Evolutionary conservation across 805 yeast species (phyloP).

Genomic region (Metschnikowia santaceciliae): DNA sequence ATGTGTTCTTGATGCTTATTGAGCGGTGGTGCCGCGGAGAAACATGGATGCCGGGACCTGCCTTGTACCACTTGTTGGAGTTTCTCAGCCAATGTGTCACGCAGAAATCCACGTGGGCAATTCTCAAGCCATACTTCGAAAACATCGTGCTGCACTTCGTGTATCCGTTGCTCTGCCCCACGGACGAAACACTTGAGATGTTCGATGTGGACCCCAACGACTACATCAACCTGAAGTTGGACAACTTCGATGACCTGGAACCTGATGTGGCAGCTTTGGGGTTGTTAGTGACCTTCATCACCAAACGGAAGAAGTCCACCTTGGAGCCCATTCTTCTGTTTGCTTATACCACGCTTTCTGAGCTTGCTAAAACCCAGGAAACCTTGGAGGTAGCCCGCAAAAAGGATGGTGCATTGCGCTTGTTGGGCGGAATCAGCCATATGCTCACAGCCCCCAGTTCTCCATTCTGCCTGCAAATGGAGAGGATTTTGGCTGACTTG

Average conservation of each 20-base stretch:
- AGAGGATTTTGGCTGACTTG: slow-evolving; percentile 55
- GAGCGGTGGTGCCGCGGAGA: slow-evolving; percentile 66
- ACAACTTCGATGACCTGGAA: slow-evolving; percentile 48
- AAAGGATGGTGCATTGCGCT: slow-evolving; percentile 75
- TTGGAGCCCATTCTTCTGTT: slow-evolving; percentile 60
- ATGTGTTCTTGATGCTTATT: slow-evolving; percentile 59
- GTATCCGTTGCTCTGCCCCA: slow-evolving; percentile 71
- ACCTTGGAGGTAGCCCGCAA: slow-evolving; percentile 50
- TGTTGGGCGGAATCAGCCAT: slow-evolving; percentile 69
- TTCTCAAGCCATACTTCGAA: slow-evolving; percentile 61
- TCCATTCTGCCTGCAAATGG: slow-evolving; percentile 62
- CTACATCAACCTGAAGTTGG: slow-evolving; percentile 68
- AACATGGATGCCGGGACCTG: slow-evolving; percentile 67
- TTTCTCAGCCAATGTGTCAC: slow-evolving; percentile 55
- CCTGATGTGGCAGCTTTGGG: slow-evolving; percentile 80
- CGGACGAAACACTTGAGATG: slow-evolving; percentile 60
- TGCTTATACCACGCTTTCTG: slow-evolving; percentile 45
- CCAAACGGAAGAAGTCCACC: slow-evolving; percentile 58
- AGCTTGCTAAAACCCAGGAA: slow-evolving; percentile 32
- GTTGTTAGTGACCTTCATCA: slow-evolving; percentile 66
- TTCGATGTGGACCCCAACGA: slow-evolving; percentile 88
- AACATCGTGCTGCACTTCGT: slow-evolving; percentile 67
- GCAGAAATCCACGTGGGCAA: slow-evolving; percentile 56
- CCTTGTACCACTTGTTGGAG: slow-evolving; percentile 56
- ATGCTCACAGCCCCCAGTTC: slow-evolving; percentile 52